A percentile compares a stretch with the other conserved stretches of the same genome.
Evolutionary conservation across 768 basidiomycete genomes (phyloP).

Genomic region (Sporobolomyces pararoseus): DNA sequence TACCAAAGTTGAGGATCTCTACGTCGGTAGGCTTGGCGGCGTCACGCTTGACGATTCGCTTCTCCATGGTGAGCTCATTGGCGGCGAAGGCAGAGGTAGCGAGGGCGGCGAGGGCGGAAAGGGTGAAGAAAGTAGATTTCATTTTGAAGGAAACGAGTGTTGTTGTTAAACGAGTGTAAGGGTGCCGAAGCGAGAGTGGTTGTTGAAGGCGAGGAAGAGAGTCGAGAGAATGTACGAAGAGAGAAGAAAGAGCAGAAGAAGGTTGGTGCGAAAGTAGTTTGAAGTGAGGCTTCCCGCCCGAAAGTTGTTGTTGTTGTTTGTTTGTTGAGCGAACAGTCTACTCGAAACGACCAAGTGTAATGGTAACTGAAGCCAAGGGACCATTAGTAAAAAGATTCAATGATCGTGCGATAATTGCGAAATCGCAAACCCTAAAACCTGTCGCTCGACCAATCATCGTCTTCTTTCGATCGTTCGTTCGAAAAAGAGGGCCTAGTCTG

Average conservation of each 20-base stretch:
- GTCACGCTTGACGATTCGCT: conserved; percentile 18
- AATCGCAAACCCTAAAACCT: not conserved
- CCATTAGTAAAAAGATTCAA: too few relatives aligned
- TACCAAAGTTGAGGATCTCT: conserved; percentile 36
- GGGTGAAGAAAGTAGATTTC: conserved; percentile 18
- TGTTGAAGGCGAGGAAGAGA: not conserved
- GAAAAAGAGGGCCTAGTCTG: conserved; percentile 1
- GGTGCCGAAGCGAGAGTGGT: not conserved
- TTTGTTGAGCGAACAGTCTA: conserved; percentile 1
- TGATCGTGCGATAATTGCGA: conserved; percentile 8
- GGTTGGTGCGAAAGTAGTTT: not conserved
- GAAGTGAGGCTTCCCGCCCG: not conserved
- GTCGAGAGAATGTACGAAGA: conserved; percentile 2
- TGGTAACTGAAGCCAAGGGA: too few relatives aligned
- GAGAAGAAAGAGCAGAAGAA: not conserved
- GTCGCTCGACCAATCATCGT: not conserved
- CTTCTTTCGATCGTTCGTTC: not conserved
- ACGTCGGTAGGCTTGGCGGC: conserved; percentile 23
- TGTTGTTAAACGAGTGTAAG: conserved; percentile 9
- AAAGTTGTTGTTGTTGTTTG: not conserved
- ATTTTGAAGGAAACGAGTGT: conserved; percentile 16
- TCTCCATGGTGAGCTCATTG: not conserved
- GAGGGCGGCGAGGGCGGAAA: conserved; percentile 20
- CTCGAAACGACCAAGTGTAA: not conserved
- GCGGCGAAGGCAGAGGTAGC: conserved; percentile 17